Base-by-base conservation (phyloP, 768 basidiomycete genomes). In the Leccinum subgranulosum region DNA sequence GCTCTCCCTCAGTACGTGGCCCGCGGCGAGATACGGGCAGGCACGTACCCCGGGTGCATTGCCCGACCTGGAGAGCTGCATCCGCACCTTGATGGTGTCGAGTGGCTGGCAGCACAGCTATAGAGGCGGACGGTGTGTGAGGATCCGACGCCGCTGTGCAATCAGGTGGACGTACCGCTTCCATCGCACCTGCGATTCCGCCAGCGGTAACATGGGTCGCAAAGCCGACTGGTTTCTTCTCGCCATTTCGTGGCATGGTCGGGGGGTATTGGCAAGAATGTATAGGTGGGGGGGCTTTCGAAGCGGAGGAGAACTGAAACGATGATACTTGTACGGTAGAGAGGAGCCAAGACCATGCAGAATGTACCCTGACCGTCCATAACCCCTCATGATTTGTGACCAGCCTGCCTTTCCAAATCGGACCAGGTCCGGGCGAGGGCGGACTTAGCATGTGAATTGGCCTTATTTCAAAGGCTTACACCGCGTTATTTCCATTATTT, bases 31-130 rank as follows among this genome's bases (percentile, higher is more conserved):
- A 25, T 28, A 29, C 39, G 17, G 27, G 23, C 34, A 23, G 21
- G 27, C 3, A 87, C 91, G 70, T 74, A 98, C 97, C 49, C 97
- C 97, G 53, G 90, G 84, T 43, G 79, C 72, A 55, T 79, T 77
- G 33, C 94, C 85, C 10, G 94, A 88, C 74, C 78, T 85, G 57
- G 91, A 92, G 56, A 99, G 86, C 77, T 99, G 97, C 97, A 99
- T 99, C n/a, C 97, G 92, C 64, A 98, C 96, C 78, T 98, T 98
- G 80, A 98, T 98, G 25, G 97, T 98, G 72, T 99, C 97, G 46
- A 98, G 85, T 11, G 94, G 94, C 70, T 96, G 94, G 73, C 94
- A 96, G 67, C 73, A 80, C 58, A 92, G 70, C 90, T 92, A 48
- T 27, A 39, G 28, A 25, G 41, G 23, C 17, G 6, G 41, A 55